Conservation (phyloP, 176 grass and related monocot species). For the Triticum timopheevii region DNA sequence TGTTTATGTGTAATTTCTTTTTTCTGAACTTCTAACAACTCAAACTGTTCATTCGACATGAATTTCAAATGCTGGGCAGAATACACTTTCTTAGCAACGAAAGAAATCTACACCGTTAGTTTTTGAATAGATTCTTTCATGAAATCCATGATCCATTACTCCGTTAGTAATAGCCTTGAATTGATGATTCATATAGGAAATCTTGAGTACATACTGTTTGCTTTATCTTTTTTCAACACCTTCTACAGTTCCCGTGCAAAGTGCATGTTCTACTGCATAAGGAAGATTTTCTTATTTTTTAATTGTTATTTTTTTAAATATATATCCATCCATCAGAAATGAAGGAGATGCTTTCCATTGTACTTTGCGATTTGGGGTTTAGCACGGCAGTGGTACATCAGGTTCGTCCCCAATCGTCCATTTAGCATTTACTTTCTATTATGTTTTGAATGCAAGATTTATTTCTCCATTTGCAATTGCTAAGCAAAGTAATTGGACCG, state of each 20-base stretch:
- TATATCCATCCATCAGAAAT: conserved; percentile 65
- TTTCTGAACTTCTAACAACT: neutral
- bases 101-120: neutral
- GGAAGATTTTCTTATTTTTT: neutral
- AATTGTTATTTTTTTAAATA: conserved; percentile 17
- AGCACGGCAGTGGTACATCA: conserved; percentile 89
- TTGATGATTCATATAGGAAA: neutral
- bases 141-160: conserved; percentile 18
- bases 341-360: conserved; percentile 87
- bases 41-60: neutral
- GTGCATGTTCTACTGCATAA: neutral
- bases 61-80: neutral
- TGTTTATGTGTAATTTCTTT: neutral
- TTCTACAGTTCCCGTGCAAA: neutral
- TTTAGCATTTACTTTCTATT: conserved; percentile 1
- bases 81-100: conserved; percentile 4
- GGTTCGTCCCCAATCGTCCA: conserved; percentile 36
- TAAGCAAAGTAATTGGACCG: neutral
- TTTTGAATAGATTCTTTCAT: conserved; percentile 14
- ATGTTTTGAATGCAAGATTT: neutral
- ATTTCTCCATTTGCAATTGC: neutral
- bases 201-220: neutral
- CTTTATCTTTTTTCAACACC: conserved; percentile 16
- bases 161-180: neutral
- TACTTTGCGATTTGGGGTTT: conserved; percentile 77